Evolutionary conservation across 306 rosid species (phyloP).

Genomic region (Vigna unguiculata): DNA sequence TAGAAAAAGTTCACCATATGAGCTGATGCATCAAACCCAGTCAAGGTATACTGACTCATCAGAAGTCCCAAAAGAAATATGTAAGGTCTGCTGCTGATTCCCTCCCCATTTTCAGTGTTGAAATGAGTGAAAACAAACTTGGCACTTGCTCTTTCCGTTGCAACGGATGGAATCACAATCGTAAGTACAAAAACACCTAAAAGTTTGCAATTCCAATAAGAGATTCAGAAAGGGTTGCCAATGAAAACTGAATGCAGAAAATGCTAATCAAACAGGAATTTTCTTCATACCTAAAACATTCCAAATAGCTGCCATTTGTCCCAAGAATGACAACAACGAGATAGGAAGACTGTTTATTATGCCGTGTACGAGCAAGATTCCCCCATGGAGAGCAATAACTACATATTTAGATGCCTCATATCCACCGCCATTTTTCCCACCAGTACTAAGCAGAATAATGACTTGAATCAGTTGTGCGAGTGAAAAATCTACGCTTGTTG

Average conservation of each 20-base stretch:
- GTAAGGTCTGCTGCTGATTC: constrained; percentile 70
- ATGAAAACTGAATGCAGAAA: constrained; percentile 9
- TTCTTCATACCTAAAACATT: constrained; percentile 71
- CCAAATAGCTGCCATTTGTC: constrained; percentile 91
- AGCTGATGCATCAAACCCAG: constrained; percentile 97
- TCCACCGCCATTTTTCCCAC: constrained; percentile 88
- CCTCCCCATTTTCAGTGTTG: constrained; percentile 84
- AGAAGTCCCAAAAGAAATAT: constrained; percentile 90
- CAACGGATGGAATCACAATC: constrained; percentile 77
- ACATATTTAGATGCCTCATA: constrained; percentile 77
- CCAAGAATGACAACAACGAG: constrained; percentile 81
- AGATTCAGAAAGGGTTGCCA: constrained; percentile 28
- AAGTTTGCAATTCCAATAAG: constrained; percentile 37
- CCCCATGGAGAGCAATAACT: constrained; percentile 76
- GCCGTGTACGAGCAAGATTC: constrained; percentile 77
- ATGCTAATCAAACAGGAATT: constrained; percentile 16
- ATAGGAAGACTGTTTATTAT: constrained; percentile 83
- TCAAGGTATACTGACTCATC: constrained; percentile 92
- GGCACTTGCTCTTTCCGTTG: constrained; percentile 83
- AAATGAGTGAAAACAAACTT: constrained; percentile 91
- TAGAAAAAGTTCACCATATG: constrained; percentile 72
- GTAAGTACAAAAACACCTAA: constrained; percentile 91
- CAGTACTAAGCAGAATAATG: constrained; percentile 89
- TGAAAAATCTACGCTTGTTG: constrained; percentile 91
- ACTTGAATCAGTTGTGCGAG: constrained; percentile 89